Evolutionary conservation across 1,284 basidiomycete species (phyloP).

Genomic region (Vanrija pseudolonga): DNA sequence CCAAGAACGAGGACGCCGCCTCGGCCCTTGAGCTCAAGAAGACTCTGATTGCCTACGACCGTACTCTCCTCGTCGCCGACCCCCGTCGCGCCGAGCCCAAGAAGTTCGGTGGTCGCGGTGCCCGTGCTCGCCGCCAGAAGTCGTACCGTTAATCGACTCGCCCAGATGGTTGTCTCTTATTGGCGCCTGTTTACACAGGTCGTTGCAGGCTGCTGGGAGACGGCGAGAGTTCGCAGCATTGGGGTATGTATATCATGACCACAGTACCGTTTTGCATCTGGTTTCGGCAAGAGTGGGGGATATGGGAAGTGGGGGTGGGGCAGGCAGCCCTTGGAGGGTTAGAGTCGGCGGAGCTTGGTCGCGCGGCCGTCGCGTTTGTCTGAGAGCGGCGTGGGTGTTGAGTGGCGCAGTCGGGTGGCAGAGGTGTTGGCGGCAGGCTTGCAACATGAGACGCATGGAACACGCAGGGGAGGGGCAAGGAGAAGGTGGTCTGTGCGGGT

Average conservation of each 20-base stretch:
- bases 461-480: too few relatives aligned
- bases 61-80: conserved; percentile 93
- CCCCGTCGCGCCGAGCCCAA: conserved; percentile 99
- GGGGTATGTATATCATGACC: conserved; percentile 27
- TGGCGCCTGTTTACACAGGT: conserved; percentile 12
- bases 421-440: too few relatives aligned
- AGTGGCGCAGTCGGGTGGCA: too few relatives aligned
- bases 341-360: too few relatives aligned
- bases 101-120: conserved; percentile 97
- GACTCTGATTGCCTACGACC: conserved; percentile 90
- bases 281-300: neutral
- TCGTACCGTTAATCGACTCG: conserved; percentile 77
- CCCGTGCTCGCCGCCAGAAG: conserved; percentile 93
- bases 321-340: too few relatives aligned
- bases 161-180: neutral
- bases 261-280: neutral
- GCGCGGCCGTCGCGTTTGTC: too few relatives aligned
- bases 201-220: conserved; percentile 10
- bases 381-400: neutral
- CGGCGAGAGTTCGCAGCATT: conserved; percentile 19
- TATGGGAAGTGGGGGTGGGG: neutral
- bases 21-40: conserved; percentile 96
- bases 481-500: too few relatives aligned
- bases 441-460: too few relatives aligned
- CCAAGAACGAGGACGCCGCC: conserved; percentile 98